A percentile compares a stretch with the other conserved stretches of the same genome.
Evolutionary conservation across 2,329 filamentous ascomycete genomes (phyloP).

Genomic region (Dothidotthia symphoricarpi): DNA sequence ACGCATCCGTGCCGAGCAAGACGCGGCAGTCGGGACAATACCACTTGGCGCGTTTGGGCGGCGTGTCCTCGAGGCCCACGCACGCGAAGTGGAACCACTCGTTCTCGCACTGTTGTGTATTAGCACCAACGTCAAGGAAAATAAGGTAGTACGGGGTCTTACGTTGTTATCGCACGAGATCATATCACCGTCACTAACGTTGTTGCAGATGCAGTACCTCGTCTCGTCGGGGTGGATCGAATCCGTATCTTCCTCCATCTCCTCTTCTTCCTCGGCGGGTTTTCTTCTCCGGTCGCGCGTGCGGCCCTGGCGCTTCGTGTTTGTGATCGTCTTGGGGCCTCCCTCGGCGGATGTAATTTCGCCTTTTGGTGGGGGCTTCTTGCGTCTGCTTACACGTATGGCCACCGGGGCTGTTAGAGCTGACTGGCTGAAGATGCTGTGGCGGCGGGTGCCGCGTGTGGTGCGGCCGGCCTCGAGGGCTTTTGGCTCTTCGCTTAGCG

Average conservation of each 20-base stretch:
- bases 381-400: conserved; percentile 51
- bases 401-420: conserved; percentile 25
- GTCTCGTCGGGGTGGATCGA: conserved; percentile 72
- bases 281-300: conserved; percentile 52
- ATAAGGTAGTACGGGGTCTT: conserved; percentile 14
- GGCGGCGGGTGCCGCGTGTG: conserved; percentile 44
- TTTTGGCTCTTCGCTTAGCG: conserved; percentile 51
- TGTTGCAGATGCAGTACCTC: conserved; percentile 73
- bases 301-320: conserved; percentile 63
- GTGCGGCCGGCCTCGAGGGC: conserved; percentile 38
- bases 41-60: conserved; percentile 74
- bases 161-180: conserved; percentile 78
- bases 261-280: conserved; percentile 22
- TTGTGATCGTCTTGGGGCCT: conserved; percentile 63
- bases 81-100: conserved; percentile 87
- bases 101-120: conserved; percentile 62
- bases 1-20: conserved; percentile 29
- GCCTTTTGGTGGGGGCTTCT: conserved; percentile 71
- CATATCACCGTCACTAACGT: conserved; percentile 80
- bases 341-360: conserved; percentile 63
- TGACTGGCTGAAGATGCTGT: conserved; percentile 48
- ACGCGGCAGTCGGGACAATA: conserved; percentile 71
- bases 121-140: conserved; percentile 9
- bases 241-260: conserved; percentile 27
- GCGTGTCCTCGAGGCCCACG: conserved; percentile 65